Percentiles rank a stretch among this genome's conserved stretches.
Conservation (phyloP, 768 basidiomycete species). For the Psilocybe subaeruginosa region DNA sequence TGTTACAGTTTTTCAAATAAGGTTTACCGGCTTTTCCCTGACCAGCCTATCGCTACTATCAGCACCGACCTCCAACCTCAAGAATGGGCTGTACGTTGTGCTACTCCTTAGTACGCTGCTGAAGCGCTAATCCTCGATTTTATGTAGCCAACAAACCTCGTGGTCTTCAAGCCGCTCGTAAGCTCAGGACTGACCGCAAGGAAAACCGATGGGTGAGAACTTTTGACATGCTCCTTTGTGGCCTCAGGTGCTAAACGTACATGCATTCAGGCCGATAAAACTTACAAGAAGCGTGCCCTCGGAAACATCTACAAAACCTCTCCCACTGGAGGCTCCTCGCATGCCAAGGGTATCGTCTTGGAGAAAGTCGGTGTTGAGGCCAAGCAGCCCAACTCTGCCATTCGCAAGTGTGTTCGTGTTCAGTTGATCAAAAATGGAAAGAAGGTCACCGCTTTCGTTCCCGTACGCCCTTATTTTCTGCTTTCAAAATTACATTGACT, state of each 20-base stretch:
- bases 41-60: constrained; percentile 30
- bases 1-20: constrained; percentile 49
- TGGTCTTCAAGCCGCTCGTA: constrained; percentile 98
- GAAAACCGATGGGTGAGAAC: constrained; percentile 94
- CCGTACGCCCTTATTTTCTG: constrained; percentile 54
- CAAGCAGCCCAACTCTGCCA: constrained; percentile 99
- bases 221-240: background rate
- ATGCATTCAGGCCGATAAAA: constrained; percentile 83
- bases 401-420: constrained; percentile 99
- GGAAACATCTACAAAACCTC: constrained; percentile 99
- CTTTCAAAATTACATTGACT: background rate
- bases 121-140: constrained; percentile 16
- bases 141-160: constrained; percentile 93
- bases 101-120: constrained; percentile 14
- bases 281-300: constrained; percentile 99
- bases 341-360: constrained; percentile 99
- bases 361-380: constrained; percentile 99
- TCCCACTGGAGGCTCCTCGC: constrained; percentile 98
- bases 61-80: constrained; percentile 56
- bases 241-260: background rate
- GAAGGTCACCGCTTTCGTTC: constrained; percentile 99
- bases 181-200: constrained; percentile 91
- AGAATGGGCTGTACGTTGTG: constrained; percentile 84
- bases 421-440: constrained; percentile 99
- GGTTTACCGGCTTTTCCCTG: constrained; percentile 42